Evolutionary conservation across 2,329 filamentous ascomycete species (phyloP).

Genomic region (Rutstroemia sydowiana): DNA sequence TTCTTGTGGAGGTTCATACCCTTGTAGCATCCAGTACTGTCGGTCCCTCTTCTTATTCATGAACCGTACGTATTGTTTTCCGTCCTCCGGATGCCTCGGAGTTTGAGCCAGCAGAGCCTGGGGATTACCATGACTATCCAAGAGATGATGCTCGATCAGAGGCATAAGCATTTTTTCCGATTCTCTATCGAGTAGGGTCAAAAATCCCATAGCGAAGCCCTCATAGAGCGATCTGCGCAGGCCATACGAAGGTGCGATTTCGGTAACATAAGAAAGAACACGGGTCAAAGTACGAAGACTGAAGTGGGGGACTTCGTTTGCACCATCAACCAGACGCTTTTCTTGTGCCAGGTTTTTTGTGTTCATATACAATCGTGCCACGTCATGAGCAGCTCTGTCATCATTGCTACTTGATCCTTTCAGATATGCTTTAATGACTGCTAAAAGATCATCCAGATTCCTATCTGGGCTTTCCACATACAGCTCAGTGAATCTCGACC

Average conservation of each 20-base stretch:
- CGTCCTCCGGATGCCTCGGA: conserved; percentile 70
- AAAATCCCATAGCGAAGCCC: conserved; percentile 96
- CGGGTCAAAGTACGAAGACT: conserved; percentile 90
- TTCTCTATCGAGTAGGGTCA: conserved; percentile 76
- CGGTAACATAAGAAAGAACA: conserved; percentile 78
- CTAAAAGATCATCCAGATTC: conserved; percentile 77
- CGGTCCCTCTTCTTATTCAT: conserved; percentile 54
- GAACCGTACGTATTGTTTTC: conserved; percentile 72
- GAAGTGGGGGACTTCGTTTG: conserved; percentile 93
- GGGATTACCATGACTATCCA: conserved; percentile 61
- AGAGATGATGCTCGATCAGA: conserved; percentile 71
- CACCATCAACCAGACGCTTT: conserved; percentile 85
- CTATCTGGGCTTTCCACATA: conserved; percentile 88
- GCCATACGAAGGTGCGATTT: conserved; percentile 77
- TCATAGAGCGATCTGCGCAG: conserved; percentile 82
- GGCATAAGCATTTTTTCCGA: conserved; percentile 76
- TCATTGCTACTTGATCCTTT: conserved; percentile 64
- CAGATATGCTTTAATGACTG: conserved; percentile 83
- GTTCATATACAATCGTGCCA: conserved; percentile 80
- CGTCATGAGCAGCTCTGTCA: conserved; percentile 67
- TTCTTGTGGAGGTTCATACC: conserved; percentile 56
- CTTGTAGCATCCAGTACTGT: conserved; percentile 86
- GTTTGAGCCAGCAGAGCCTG: conserved; percentile 70
- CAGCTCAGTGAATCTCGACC: conserved; percentile 90
- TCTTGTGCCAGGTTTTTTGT: conserved; percentile 75